Conservation (phyloP, 2,329 filamentous ascomycete genomes). For the Diaporthe helianthi region DNA sequence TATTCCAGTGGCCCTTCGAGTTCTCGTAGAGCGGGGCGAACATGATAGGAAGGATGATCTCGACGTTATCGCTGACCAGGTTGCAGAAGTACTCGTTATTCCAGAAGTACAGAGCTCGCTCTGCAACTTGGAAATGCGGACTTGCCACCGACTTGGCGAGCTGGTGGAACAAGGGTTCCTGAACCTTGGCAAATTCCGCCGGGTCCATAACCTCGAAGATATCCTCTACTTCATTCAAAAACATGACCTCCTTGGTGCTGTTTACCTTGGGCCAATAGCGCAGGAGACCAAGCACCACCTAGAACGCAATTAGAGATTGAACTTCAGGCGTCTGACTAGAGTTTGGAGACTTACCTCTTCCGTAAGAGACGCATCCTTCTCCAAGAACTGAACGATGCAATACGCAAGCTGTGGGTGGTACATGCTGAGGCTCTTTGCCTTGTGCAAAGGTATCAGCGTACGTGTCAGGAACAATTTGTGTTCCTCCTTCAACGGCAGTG, state of each 20-base stretch:
- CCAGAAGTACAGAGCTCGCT: constrained; percentile 98
- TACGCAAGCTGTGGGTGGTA: constrained; percentile 98
- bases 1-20: constrained; percentile 98
- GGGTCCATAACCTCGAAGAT: constrained; percentile 99
- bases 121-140: constrained; percentile 98
- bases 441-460: constrained; percentile 92
- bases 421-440: constrained; percentile 99
- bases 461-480: constrained; percentile 97
- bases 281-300: constrained; percentile 92
- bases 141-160: constrained; percentile 97
- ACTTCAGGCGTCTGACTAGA: background rate
- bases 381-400: constrained; percentile 97
- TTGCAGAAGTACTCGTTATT: constrained; percentile 99
- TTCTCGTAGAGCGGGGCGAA: constrained; percentile 98
- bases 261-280: constrained; percentile 99
- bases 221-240: constrained; percentile 97
- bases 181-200: constrained; percentile 96
- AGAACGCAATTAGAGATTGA: constrained; percentile 35
- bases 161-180: constrained; percentile 96
- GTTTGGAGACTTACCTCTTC: constrained; percentile 75
- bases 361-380: constrained; percentile 95
- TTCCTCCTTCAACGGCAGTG: constrained; percentile 94
- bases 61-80: constrained; percentile 97
- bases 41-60: constrained; percentile 98
- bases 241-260: constrained; percentile 99